Base-by-base conservation (phyloP, 2,329 filamentous ascomycete species). In the Endoconidiophora polonica region DNA sequence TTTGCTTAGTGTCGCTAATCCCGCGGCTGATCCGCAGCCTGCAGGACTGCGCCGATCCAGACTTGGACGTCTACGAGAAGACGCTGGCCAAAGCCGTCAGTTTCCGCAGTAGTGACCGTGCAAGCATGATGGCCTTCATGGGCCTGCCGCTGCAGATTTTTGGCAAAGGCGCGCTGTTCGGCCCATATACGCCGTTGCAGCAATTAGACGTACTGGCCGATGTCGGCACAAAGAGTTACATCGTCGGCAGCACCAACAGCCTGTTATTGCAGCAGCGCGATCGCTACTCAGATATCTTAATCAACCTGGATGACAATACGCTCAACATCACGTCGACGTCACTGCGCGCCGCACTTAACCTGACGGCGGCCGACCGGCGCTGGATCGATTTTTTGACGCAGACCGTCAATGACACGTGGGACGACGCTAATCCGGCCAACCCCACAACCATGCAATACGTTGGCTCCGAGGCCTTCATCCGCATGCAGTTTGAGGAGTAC, bases 381-480 rank as follows among this genome's bases (percentile, higher is more conserved):
- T 98, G 91, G 90, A 95, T 98, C 57, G 91, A 98, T 65, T 88
- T 87, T 58, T 74, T 98, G 49, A 93, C 87, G 0, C 86, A 94
- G 58, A 84, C 87, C 38, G 86, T 98, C 20, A 85, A 91, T 59
- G 87, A 96, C 56, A 95, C 91, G 0, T 98, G 91, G 91, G 91
- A 98, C 61, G 86, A 94, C 40, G 70, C 79, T 3, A 90, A 96
- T 59, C 91, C 91, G 0, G 77, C 79, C 55, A 75, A 85, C 44
- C 91, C 91, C n/a, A 95, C 87, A 59, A 94, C 86, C 2, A 81
- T 95, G 70, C 88, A 88, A 26, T 98, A 95, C 60, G 80, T 86
- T 37, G 91, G 91, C 26, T 95, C 87, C 55, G 91, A 98, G 66
- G 91, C 96, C 62, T 95, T 95, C 60, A 98, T 98, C 58, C 79